A percentile compares a stretch with the other conserved stretches of the same genome.
Evolutionary conservation across 768 basidiomycete species (phyloP).

Genomic region (Xerocomellus dryophilus): DNA sequence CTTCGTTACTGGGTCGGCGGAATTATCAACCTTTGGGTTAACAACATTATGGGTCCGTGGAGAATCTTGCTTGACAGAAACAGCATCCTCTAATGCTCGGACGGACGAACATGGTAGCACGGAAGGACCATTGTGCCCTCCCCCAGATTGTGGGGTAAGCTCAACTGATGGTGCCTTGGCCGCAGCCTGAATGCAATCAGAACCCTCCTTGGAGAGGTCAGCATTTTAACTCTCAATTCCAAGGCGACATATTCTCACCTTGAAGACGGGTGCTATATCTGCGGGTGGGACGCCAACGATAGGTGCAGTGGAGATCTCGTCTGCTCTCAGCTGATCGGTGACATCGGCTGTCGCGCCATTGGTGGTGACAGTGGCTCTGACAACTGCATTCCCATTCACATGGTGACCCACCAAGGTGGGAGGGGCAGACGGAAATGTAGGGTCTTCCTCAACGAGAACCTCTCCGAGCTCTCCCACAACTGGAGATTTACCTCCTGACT

Average conservation of each 20-base stretch:
- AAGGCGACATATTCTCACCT: slow-evolving; percentile 14
- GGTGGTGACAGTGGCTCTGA: slow-evolving; percentile 20
- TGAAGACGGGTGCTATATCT: neutral
- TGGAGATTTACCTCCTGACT: slow-evolving; percentile 35
- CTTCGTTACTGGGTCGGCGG: neutral
- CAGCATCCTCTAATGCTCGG: slow-evolving; percentile 6
- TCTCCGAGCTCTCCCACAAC: slow-evolving; percentile 72
- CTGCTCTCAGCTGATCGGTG: slow-evolving; percentile 9
- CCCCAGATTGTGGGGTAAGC: slow-evolving; percentile 11
- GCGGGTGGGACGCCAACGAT: neutral
- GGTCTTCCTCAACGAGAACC: slow-evolving; percentile 54
- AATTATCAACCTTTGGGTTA: neutral
- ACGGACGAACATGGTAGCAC: neutral
- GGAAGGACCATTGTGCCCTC: neutral
- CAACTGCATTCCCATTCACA: slow-evolving; percentile 20
- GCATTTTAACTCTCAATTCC: neutral
- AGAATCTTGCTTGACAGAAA: slow-evolving; percentile 3
- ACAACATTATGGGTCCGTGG: neutral
- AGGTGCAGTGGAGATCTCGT: slow-evolving; percentile 3
- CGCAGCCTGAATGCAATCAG: neutral
- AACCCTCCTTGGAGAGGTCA: slow-evolving; percentile 10
- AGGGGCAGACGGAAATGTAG: slow-evolving; percentile 7
- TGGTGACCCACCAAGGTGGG: slow-evolving; percentile 33
- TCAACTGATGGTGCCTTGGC: slow-evolving; percentile 17
- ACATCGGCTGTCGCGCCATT: slow-evolving; percentile 21